Conservation (phyloP, 208 protist species). For the Vickermania ingenoplastis region DNA sequence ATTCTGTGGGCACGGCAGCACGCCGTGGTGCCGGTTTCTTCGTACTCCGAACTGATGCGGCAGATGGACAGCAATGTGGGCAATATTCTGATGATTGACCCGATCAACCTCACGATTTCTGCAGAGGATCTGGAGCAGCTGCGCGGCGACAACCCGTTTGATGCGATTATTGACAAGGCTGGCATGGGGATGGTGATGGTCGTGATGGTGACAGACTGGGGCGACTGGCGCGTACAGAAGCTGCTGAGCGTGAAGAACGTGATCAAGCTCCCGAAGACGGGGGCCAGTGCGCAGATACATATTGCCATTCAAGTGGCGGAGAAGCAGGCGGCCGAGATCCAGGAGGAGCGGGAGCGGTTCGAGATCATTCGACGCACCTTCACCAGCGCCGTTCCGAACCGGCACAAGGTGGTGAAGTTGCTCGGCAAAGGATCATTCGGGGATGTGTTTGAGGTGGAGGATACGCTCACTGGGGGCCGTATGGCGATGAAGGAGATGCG, state of each 20-base stretch:
- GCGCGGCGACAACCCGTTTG: slow-evolving; percentile 40
- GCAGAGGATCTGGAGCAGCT: slow-evolving; percentile 48
- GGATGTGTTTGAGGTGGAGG: slow-evolving; percentile 82
- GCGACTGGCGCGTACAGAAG: slow-evolving; percentile 70
- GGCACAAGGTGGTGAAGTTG: slow-evolving; percentile 47
- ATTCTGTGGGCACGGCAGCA: slow-evolving; percentile 77
- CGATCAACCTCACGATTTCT: slow-evolving; percentile 45
- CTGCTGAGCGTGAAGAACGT: slow-evolving; percentile 64
- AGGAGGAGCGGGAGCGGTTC: slow-evolving; percentile 73
- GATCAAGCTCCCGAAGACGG: slow-evolving; percentile 73
- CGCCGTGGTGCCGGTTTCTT: slow-evolving; percentile 73
- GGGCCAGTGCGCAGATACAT: slow-evolving; percentile 58
- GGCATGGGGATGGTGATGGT: slow-evolving; percentile 44
- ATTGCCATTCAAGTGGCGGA: slow-evolving; percentile 83
- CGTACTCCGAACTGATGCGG: slow-evolving; percentile 51
- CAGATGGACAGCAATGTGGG: slow-evolving; percentile 43
- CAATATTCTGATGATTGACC: slow-evolving; percentile 80
- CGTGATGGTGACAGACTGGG: slow-evolving; percentile 65
- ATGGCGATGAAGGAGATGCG: slow-evolving; percentile 86
- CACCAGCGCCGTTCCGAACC: slow-evolving; percentile 25
- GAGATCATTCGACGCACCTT: slow-evolving; percentile 73
- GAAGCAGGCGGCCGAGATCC: slow-evolving; percentile 59
- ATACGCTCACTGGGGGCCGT: slow-evolving; percentile 73
- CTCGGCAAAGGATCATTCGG: slow-evolving; percentile 82
- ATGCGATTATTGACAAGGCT: slow-evolving; percentile 34